Evolutionary conservation across 2,329 filamentous ascomycete species (phyloP), one percentile per base, ranked within the genome.

Genomic region (Hypoxylon sp.): DNA sequence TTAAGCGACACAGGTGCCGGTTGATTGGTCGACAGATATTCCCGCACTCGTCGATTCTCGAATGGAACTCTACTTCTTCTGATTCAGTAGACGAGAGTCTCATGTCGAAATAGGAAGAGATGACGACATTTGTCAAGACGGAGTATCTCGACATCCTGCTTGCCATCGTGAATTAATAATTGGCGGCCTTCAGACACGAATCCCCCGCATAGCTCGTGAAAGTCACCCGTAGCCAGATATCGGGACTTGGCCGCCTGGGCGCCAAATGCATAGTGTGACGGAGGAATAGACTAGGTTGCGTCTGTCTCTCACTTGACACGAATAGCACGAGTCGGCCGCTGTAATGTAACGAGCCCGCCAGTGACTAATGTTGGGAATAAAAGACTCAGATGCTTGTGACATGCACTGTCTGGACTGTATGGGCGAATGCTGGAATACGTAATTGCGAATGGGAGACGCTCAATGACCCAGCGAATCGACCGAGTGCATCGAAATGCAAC

Each of bases 391-490:
- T 17, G 26, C 29, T 9, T 18, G 7, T 13, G 35, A 31, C 24
- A 38, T 11, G 37, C 23, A 20, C 11, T 38, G n/a, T 20, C n/a
- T 18, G n/a, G 15, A 33, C 6, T 24, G 20, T 4, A 40, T 15
- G 24, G 9, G n/a, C 2, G 17, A 35, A 5, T 13, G 23, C 27
- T 11, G 37, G 49, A 42, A 26, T 50, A 60, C 55, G 60, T 60
- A 63, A 63, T 62, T 27, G 37, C 40, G 9, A 33, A 49, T 5
- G 27, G 27, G 21, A 38, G 40, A 57, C 60, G 48, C 51, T 49
- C 60, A 43, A 57, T 60, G 48, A 58, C 56, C 60, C 60, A 55
- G 52, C 51, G 40, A 31, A 55, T 63, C 57, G 53, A 60, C 60
- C 56, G 56, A 59, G 46, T 63, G 48, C 35, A 35, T 41, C 48